phyloP scores from a whole-genome alignment of 2,329 filamentous ascomycete genomes.

The Arthroderma sp. region DNA sequence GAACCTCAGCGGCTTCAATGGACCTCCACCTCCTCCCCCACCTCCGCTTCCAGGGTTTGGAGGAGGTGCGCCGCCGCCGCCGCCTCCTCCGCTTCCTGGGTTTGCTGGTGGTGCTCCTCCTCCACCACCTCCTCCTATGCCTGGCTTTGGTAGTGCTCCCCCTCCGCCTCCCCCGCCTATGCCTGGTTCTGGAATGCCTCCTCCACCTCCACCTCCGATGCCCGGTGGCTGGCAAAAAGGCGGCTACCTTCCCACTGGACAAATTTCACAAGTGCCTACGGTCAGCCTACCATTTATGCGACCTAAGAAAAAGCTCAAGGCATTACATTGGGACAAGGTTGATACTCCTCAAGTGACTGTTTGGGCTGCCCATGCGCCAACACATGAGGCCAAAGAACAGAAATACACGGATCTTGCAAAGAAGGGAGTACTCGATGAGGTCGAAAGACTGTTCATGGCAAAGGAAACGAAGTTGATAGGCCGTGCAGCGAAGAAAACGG shows the following conservation, averaged over 20 bases:
- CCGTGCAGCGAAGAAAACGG: constrained; percentile 59
- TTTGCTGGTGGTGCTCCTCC: constrained; percentile 37
- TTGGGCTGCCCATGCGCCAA: constrained; percentile 78
- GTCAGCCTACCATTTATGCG: constrained; percentile 67
- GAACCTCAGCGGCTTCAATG: constrained; percentile 19
- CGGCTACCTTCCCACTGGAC: constrained; percentile 59
- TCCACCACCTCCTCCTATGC: constrained; percentile 38
- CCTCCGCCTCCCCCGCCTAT: constrained; percentile 27
- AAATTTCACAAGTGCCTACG: constrained; percentile 43
- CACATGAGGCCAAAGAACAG: constrained; percentile 80
- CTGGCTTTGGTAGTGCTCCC: constrained; percentile 34
- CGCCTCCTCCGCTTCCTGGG: constrained; percentile 26
- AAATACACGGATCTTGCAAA: constrained; percentile 88
- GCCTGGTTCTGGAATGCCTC: constrained; percentile 30
- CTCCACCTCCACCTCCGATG: constrained; percentile 36
- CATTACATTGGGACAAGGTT: constrained; percentile 97
- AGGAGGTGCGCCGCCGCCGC: constrained; percentile 32
- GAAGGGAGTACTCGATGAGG: constrained; percentile 92
- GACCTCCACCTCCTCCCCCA: constrained; percentile 38
- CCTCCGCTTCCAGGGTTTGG: constrained; percentile 34
- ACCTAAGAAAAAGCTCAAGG: constrained; percentile 99
- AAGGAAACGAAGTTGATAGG: constrained; percentile 86
- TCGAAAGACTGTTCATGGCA: constrained; percentile 93
- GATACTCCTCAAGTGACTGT: constrained; percentile 83
- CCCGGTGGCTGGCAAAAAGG: constrained; percentile 48